Conservation (phyloP, 768 basidiomycete species). For the Lentinula boryana region DNA sequence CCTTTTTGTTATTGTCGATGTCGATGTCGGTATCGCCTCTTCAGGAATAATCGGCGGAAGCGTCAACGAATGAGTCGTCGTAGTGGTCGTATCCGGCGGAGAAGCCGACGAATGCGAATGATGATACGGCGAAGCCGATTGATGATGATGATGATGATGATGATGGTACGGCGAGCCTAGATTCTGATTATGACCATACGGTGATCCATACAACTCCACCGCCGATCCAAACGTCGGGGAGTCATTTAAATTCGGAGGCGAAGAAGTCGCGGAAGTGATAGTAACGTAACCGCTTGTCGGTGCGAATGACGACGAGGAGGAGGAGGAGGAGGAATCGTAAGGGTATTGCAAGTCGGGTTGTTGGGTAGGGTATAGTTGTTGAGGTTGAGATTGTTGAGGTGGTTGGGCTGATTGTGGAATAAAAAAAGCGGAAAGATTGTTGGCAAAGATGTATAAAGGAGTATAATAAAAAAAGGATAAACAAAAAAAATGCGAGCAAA, state of each 20-base stretch:
- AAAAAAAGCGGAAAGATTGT: constrained; percentile 4
- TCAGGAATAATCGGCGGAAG: background rate
- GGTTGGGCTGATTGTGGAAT: background rate
- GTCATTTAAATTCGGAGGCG: background rate
- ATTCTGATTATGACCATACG: too few relatives aligned
- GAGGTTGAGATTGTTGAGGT: background rate
- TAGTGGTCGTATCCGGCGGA: background rate
- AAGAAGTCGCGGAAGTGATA: too few relatives aligned
- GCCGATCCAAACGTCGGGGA: background rate
- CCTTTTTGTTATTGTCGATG: too few relatives aligned
- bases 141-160: too few relatives aligned
- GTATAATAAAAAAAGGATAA: constrained; percentile 9
- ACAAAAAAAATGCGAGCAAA: background rate
- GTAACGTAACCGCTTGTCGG: background rate
- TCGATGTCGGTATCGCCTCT: background rate
- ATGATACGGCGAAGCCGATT: background rate
- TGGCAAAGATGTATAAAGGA: constrained; percentile 13
- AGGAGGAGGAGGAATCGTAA: too few relatives aligned
- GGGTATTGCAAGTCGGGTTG: background rate
- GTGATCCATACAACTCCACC: background rate
- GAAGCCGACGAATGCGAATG: background rate
- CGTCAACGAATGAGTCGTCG: background rate
- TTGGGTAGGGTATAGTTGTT: too few relatives aligned
- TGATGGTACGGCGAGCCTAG: background rate
- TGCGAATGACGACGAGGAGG: background rate